A percentile compares a stretch with the other conserved stretches of the same genome.
Conservation (phyloP, 1,139 yeast genomes). For the Sugiyamaella xylanicola region DNA sequence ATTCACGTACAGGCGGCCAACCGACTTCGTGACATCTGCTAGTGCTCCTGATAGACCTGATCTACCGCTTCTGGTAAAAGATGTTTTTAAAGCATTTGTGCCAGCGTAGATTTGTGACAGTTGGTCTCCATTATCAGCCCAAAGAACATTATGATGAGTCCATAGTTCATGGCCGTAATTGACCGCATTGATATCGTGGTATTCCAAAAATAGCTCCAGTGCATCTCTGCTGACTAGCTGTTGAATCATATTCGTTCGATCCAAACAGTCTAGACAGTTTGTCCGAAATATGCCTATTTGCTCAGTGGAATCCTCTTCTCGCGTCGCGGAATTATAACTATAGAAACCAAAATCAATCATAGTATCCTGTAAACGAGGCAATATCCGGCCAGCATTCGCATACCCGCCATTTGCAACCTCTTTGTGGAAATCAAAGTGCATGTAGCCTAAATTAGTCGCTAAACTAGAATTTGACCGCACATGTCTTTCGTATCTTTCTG, state of each 20-base stretch:
- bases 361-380: slow-evolving; percentile 64
- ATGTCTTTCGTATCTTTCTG: slow-evolving; percentile 64
- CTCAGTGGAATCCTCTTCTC: slow-evolving; percentile 56
- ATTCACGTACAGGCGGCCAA: slow-evolving; percentile 91
- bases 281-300: slow-evolving; percentile 91
- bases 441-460: slow-evolving; percentile 46
- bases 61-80: slow-evolving; percentile 90
- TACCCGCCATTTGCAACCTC: slow-evolving; percentile 90
- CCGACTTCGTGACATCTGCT: slow-evolving; percentile 94
- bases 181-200: slow-evolving; percentile 41
- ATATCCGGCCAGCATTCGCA: slow-evolving; percentile 73
- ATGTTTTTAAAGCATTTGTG: slow-evolving; percentile 91
- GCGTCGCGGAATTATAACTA: slow-evolving; percentile 54
- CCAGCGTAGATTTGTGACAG: slow-evolving; percentile 96
- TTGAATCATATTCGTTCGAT: slow-evolving; percentile 89
- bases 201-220: slow-evolving; percentile 64
- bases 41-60: slow-evolving; percentile 96
- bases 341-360: slow-evolving; percentile 80
- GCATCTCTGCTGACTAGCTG: slow-evolving; percentile 76
- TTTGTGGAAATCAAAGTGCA: slow-evolving; percentile 91
- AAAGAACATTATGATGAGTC: slow-evolving; percentile 71
- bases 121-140: slow-evolving; percentile 99
- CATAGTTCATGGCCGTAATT: slow-evolving; percentile 53
- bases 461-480: slow-evolving; percentile 50
- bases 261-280: slow-evolving; percentile 93